These are phyloP conservation scores for Heliocybe sulcata DNA, from an alignment of 1,284 basidiomycete genomes.

Conservation along the genomic window DNA sequence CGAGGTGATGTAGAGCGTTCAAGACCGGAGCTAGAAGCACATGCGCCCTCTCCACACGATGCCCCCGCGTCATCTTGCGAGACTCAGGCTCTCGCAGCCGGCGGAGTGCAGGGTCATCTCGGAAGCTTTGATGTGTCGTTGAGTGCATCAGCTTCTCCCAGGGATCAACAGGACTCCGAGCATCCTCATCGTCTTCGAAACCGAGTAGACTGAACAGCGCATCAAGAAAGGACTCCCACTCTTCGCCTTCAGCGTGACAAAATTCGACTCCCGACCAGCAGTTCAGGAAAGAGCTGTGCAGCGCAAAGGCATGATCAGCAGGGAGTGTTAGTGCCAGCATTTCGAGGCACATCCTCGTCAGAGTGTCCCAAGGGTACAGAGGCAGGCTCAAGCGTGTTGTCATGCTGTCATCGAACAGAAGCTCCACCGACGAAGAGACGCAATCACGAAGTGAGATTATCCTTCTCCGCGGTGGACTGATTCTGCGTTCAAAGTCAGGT, in stretches of 20 bases:
- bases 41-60: conserved; percentile 23
- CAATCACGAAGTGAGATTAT: conserved; percentile 15
- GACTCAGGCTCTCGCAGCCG: conserved; percentile 24
- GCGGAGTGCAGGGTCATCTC: conserved; percentile 51
- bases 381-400: conserved; percentile 16
- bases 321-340: conserved; percentile 57
- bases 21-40: conserved; percentile 44
- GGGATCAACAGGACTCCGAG: conserved; percentile 9
- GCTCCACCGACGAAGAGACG: conserved; percentile 17
- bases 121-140: conserved; percentile 35
- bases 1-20: conserved; percentile 71
- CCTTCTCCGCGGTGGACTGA: conserved; percentile 7
- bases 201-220: conserved; percentile 47
- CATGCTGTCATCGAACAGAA: conserved; percentile 15
- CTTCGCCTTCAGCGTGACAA: conserved; percentile 33
- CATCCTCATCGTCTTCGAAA: conserved; percentile 19
- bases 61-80: conserved; percentile 1
- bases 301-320: conserved; percentile 39
- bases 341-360: conserved; percentile 55
- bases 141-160: conserved; percentile 30
- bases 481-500: conserved; percentile 6
- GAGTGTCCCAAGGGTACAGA: conserved; percentile 19
- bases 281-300: conserved; percentile 54
- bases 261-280: conserved; percentile 42
- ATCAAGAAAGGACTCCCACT: conserved; percentile 47